A percentile compares a stretch with the other conserved stretches of the same genome.
Evolutionary conservation across 2,329 filamentous ascomycete genomes (phyloP).

Genomic region (Drechmeria coniospora): DNA sequence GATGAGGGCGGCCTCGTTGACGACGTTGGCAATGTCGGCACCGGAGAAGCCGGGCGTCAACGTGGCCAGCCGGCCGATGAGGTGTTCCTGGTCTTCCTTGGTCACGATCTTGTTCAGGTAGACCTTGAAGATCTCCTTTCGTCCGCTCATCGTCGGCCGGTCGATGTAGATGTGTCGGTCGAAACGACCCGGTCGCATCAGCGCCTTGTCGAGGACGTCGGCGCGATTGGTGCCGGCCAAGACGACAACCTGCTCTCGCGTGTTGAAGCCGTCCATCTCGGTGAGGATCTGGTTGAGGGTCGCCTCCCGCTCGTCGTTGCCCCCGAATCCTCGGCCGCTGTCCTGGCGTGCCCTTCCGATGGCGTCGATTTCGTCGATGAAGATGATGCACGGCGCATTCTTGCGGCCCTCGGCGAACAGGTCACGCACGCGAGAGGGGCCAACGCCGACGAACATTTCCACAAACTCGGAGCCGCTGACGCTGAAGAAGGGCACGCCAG

Average conservation of each 20-base stretch:
- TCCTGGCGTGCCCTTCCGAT: constrained; percentile 85
- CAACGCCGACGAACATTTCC: constrained; percentile 99
- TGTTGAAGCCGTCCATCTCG: constrained; percentile 99
- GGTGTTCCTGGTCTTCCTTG: constrained; percentile 71
- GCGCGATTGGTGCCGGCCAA: constrained; percentile 92
- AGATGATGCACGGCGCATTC: constrained; percentile 95
- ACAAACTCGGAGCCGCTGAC: constrained; percentile 98
- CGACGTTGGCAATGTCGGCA: constrained; percentile 95
- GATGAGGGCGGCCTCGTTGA: constrained; percentile 92
- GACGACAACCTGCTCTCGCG: constrained; percentile 87
- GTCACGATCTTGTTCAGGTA: constrained; percentile 93
- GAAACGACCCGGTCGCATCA: constrained; percentile 94
- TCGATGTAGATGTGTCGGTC: constrained; percentile 95
- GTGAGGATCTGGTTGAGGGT: constrained; percentile 97
- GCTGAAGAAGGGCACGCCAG: constrained; percentile 92
- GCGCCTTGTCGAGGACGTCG: constrained; percentile 84
- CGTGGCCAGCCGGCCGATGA: constrained; percentile 78
- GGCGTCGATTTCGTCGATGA: constrained; percentile 98
- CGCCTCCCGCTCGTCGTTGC: constrained; percentile 92
- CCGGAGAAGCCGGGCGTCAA: constrained; percentile 93
- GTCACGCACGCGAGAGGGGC: constrained; percentile 86
- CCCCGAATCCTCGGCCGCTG: constrained; percentile 54
- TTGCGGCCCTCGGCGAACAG: constrained; percentile 89
- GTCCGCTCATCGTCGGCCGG: constrained; percentile 87
- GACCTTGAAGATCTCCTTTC: constrained; percentile 90